A percentile compares a stretch with the other conserved stretches of the same genome.
phyloP scores from a whole-genome alignment of 176 grass and related monocot species.

The Aegilops sharonensis region DNA sequence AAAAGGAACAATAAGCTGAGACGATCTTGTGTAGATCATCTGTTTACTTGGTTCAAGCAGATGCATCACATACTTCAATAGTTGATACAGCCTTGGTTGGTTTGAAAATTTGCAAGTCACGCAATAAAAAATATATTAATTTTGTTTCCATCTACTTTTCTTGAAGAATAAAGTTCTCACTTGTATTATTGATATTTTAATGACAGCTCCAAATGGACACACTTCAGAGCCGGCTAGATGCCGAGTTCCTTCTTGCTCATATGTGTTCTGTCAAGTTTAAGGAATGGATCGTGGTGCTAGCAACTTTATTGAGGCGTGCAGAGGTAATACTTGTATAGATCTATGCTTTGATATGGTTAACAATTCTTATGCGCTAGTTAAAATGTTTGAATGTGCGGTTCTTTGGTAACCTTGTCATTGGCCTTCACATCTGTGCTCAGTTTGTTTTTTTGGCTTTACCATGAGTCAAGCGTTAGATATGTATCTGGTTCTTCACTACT shows the following conservation, averaged over 20 bases:
- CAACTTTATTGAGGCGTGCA: constrained; percentile 80
- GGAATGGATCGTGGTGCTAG: constrained; percentile 96
- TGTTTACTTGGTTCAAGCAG: neutral
- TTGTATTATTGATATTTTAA: neutral
- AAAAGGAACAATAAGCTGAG: neutral
- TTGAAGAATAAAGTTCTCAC: constrained; percentile 15
- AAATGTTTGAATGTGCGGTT: neutral
- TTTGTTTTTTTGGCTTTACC: neutral
- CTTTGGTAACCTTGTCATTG: neutral
- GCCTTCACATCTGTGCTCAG: constrained; percentile 1
- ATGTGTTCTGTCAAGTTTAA: constrained; percentile 99
- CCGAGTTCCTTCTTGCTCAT: constrained; percentile 95
- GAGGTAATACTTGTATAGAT: constrained; percentile 56
- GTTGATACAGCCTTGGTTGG: neutral
- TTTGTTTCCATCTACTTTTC: constrained; percentile 14
- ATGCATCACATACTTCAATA: neutral
- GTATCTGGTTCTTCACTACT: neutral
- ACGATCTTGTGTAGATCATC: neutral
- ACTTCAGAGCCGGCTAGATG: constrained; percentile 94
- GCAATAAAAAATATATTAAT: neutral
- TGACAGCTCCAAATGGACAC: constrained; percentile 93
- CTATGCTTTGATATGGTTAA: constrained; percentile 19
- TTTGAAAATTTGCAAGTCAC: neutral
- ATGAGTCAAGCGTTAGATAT: neutral
- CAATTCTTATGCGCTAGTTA: neutral